Percentiles rank a stretch among this genome's conserved stretches.
Conservation (phyloP, 306 rosid species). For the Sicyos edulis region DNA sequence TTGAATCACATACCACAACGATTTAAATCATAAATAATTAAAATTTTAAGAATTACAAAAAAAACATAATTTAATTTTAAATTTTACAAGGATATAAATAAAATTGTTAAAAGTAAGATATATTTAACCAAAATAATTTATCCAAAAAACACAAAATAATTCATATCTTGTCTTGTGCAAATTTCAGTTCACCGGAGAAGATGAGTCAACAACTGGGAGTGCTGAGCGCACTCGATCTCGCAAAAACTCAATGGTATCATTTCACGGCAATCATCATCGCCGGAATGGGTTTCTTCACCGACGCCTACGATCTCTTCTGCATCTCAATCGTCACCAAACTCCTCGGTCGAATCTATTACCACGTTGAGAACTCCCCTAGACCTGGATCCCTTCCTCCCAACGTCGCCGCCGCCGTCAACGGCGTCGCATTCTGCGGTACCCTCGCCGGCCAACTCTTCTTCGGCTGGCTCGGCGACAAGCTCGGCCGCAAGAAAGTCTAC, state of each 20-base stretch:
- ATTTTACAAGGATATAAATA: too few relatives aligned
- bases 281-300: conserved; percentile 95
- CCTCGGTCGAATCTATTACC: conserved; percentile 57
- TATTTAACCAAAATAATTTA: too few relatives aligned
- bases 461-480: conserved; percentile 30
- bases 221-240: conserved; percentile 73
- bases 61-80: too few relatives aligned
- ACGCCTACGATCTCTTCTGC: conserved; percentile 87
- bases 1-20: too few relatives aligned
- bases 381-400: conserved; percentile 23
- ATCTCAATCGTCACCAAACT: conserved; percentile 72
- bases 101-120: too few relatives aligned
- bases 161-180: too few relatives aligned
- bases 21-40: too few relatives aligned
- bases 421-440: conserved; percentile 24
- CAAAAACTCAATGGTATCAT: conserved; percentile 81
- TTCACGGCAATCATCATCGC: conserved; percentile 89
- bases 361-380: background rate
- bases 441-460: conserved; percentile 27
- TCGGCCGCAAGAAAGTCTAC: conserved; percentile 23
- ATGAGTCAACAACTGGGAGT: conserved; percentile 41
- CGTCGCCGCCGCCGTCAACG: conserved; percentile 17
- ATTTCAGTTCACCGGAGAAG: background rate
- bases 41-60: too few relatives aligned
- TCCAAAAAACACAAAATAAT: too few relatives aligned